Conservation (phyloP, 805 yeast species). For the Pichia manshurica region DNA sequence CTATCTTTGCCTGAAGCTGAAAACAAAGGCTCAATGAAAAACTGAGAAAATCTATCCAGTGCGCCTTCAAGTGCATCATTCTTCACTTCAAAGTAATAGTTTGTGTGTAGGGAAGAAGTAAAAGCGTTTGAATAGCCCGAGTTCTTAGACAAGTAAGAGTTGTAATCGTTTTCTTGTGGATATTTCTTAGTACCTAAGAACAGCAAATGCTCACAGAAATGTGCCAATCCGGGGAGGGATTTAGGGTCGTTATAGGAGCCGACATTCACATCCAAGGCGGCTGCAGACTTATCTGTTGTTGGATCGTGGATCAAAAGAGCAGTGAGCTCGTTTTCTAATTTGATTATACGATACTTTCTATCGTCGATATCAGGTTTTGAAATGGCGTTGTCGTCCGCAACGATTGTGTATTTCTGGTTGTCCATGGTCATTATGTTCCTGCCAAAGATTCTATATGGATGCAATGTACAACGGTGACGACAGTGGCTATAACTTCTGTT, state of each 20-base stretch:
- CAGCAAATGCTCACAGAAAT: slow-evolving; percentile 66
- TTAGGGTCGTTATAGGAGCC: slow-evolving; percentile 70
- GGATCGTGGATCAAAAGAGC: slow-evolving; percentile 66
- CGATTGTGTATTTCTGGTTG: slow-evolving; percentile 6
- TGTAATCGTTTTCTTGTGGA: slow-evolving; percentile 69
- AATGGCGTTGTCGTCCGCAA: slow-evolving; percentile 18
- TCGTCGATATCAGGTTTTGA: slow-evolving; percentile 60
- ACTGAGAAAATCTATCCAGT: slow-evolving; percentile 86
- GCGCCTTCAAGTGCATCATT: slow-evolving; percentile 79
- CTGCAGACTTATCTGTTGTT: slow-evolving; percentile 68
- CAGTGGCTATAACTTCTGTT: too few relatives aligned
- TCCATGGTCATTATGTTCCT: too few relatives aligned
- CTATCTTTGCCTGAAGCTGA: slow-evolving; percentile 71
- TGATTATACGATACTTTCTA: slow-evolving; percentile 63
- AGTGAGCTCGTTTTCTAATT: slow-evolving; percentile 50
- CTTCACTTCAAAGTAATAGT: slow-evolving; percentile 82
- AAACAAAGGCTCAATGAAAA: slow-evolving; percentile 82
- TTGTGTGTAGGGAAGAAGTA: slow-evolving; percentile 83
- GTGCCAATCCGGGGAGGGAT: slow-evolving; percentile 67
- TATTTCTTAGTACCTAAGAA: slow-evolving; percentile 77
- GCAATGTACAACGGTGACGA: too few relatives aligned
- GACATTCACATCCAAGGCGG: slow-evolving; percentile 71
- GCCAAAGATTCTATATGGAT: too few relatives aligned
- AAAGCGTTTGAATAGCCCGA: slow-evolving; percentile 90
- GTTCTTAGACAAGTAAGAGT: slow-evolving; percentile 71